Evolutionary conservation across 495 filamentous ascomycete genomes (phyloP).

Genomic region (Ramalina peruviana): DNA sequence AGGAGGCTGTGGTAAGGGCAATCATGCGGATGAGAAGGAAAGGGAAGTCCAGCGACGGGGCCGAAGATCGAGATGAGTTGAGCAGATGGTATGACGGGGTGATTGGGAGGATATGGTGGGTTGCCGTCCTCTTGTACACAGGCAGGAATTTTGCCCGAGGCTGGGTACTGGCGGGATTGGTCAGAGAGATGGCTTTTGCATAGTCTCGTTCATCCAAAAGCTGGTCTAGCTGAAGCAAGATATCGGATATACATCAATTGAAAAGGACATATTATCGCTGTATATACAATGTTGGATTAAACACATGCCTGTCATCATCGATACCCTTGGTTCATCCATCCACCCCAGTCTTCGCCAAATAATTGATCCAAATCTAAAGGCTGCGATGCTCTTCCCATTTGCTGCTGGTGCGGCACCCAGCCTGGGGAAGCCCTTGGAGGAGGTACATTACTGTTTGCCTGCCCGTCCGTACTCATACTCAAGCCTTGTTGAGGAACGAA

Average conservation of each 20-base stretch:
- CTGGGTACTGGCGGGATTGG: slow-evolving; percentile 15
- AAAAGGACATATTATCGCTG: not conserved
- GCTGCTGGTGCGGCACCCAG: slow-evolving; percentile 3
- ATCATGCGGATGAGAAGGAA: slow-evolving; percentile 1
- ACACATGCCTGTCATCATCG: slow-evolving; percentile 13
- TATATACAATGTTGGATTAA: slow-evolving; percentile 1
- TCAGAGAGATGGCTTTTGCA: slow-evolving; percentile 13
- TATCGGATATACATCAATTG: too few species aligned
- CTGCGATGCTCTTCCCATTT: not conserved
- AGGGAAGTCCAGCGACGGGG: not conserved
- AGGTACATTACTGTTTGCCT: not conserved
- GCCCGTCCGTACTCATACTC: not conserved
- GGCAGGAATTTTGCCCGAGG: slow-evolving; percentile 15
- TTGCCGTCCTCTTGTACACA: slow-evolving; percentile 10
- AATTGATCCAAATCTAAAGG: slow-evolving; percentile 10
- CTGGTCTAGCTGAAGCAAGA: too few species aligned
- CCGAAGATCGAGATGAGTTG: not conserved
- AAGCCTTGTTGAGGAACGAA: not conserved
- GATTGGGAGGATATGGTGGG: slow-evolving; percentile 14
- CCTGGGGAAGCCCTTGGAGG: not conserved
- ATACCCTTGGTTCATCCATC: slow-evolving; percentile 15
- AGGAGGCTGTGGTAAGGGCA: slow-evolving; percentile 9
- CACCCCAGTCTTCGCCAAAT: slow-evolving; percentile 19
- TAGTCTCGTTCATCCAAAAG: too few species aligned
- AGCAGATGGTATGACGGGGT: slow-evolving; percentile 13